Percentiles rank a stretch among this genome's conserved stretches.
These are phyloP conservation scores for Globisporangium megalacanthum DNA, from an alignment of 352 stramenopile species.

Conservation along the genomic window DNA sequence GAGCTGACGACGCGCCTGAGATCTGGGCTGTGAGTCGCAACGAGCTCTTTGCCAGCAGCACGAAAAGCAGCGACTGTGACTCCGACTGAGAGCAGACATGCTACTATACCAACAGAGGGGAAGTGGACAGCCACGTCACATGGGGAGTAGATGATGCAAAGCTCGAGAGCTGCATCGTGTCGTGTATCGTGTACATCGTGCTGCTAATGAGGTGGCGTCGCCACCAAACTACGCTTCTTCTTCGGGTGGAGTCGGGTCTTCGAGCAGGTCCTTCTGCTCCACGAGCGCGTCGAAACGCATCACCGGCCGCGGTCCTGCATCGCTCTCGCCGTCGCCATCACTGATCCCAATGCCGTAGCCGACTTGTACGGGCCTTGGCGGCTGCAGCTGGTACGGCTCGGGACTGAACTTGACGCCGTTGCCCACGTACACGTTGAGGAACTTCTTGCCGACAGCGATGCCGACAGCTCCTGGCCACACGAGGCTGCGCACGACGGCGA, in stretches of 20 bases:
- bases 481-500: slow-evolving; percentile 67
- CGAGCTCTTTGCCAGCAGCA: slow-evolving; percentile 23
- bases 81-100: neutral
- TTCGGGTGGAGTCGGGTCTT: slow-evolving; percentile 66
- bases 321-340: slow-evolving; percentile 20
- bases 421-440: slow-evolving; percentile 88
- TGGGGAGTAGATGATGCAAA: neutral
- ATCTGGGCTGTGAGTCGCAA: slow-evolving; percentile 37
- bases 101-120: neutral
- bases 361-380: slow-evolving; percentile 40
- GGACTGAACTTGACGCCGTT: slow-evolving; percentile 71
- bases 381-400: slow-evolving; percentile 52
- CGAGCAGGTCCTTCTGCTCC: slow-evolving; percentile 72
- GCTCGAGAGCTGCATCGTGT: neutral
- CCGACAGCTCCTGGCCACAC: slow-evolving; percentile 85
- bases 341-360: slow-evolving; percentile 39
- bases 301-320: slow-evolving; percentile 21
- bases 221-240: slow-evolving; percentile 28
- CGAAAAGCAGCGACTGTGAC: neutral
- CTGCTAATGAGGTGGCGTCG: neutral
- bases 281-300: slow-evolving; percentile 51
- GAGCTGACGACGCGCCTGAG: slow-evolving; percentile 17
- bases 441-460: slow-evolving; percentile 82
- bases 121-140: neutral
- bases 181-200: neutral